Base-by-base conservation (phyloP, 176 grass and related monocot species). In the Elaeis guineensis region DNA sequence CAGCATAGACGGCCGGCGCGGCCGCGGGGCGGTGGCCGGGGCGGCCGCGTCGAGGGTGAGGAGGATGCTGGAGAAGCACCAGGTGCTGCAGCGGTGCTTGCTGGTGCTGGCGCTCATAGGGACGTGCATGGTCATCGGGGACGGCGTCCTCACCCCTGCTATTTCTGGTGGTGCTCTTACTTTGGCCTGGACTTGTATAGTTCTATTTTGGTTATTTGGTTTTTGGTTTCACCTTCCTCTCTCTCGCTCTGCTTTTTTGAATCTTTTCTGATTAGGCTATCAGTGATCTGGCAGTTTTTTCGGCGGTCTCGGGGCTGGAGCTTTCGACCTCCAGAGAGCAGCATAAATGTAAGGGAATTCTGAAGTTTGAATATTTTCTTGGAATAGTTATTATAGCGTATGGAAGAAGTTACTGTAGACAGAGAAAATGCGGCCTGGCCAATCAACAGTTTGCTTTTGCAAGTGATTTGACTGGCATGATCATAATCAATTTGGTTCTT, bases 101-200 rank as follows among this genome's bases (percentile, higher is more conserved):
- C 89, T 98, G 24, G 75, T 92, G 16, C 84, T 92, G 3, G 87
- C 84, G 6, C 73, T 98, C 17, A 73, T 98, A 7, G 93, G 93
- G 12, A 81, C 93, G 39, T 98, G 87, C 74, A 92, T 98, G 87
- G 93, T 98, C 12, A 98, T 98, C 51, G 93, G 93, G 15, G 93
- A 98, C 65, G 93, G 87, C 48, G 85, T 98, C 21, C 84, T 98
- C 76, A 98, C 93, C 56, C 93, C 93, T 55, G 87, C 93, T 44
- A 80, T 98, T 48, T 98, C 93, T 5, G 87, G 92, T 97, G 19
- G 28, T 48, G 35, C 63, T 25, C 16, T 24, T 0, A 39, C 35
- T 44, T 44, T 44, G 35, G 35, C 2, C 9, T 44, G 28, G 28
- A 30, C 28, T 30, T 30, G 5, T 30, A 30, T 44, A 44, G 35